Percentiles rank a stretch among this genome's conserved stretches.
Evolutionary conservation across 805 yeast genomes (phyloP).

Genomic region (Yamadazyma insecticola): DNA sequence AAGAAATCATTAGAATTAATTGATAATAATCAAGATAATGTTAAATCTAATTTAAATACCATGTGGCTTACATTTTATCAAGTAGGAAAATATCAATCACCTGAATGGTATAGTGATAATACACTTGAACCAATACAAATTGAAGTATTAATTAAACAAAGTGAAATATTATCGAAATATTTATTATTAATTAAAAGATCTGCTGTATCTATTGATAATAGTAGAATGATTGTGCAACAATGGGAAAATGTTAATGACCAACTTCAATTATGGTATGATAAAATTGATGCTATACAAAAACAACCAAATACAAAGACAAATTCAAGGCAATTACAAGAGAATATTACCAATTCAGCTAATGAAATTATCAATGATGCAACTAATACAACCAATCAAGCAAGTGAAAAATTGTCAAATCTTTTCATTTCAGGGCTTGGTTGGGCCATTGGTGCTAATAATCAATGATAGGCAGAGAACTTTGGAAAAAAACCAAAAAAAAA

Average conservation of each 20-base stretch:
- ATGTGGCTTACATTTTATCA: conserved; percentile 75
- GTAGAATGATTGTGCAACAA: conserved; percentile 52
- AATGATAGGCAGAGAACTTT: too few species aligned
- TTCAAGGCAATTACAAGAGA: conserved; percentile 6
- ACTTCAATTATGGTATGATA: conserved; percentile 5
- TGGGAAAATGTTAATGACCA: conserved; percentile 50
- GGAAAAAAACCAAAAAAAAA: too few species aligned
- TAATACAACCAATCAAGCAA: conserved; percentile 28
- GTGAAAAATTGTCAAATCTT: conserved; percentile 46
- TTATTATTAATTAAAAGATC: conserved; percentile 30
- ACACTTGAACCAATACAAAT: conserved; percentile 11
- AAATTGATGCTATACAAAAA: conserved; percentile 4
- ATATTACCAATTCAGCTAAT: conserved; percentile 14
- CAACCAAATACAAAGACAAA: conserved; percentile 3
- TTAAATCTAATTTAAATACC: conserved; percentile 18
- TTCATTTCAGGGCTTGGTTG: conserved; percentile 56
- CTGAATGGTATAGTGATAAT: conserved; percentile 21
- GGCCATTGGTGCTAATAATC: conserved; percentile 53
- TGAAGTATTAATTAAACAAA: conserved; percentile 42
- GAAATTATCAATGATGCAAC: conserved; percentile 28
- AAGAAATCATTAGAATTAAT: conserved; percentile 36
- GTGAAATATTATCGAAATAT: conserved; percentile 49
- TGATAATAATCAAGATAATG: conserved; percentile 13
- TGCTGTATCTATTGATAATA: conserved; percentile 43
- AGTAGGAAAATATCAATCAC: conserved; percentile 50